These are phyloP conservation scores for Kazachstania kunashirensis DNA, from an alignment of 805 yeast genomes.

Conservation along the genomic window DNA sequence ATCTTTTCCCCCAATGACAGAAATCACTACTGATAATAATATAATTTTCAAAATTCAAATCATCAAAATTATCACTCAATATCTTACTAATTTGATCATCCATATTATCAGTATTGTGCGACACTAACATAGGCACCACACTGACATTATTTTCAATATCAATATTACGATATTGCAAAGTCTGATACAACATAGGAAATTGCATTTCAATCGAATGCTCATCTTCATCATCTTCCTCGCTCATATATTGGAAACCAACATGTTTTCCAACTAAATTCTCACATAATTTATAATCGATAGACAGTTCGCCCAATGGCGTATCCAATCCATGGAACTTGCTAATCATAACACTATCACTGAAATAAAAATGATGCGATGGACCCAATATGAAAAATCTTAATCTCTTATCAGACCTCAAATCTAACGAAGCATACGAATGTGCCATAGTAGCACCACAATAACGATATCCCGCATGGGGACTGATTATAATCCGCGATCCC, in stretches of 20 bases:
- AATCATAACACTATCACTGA: slow-evolving; percentile 47
- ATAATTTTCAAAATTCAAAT: slow-evolving; percentile 46
- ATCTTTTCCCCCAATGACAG: slow-evolving; percentile 85
- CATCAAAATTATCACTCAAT: slow-evolving; percentile 45
- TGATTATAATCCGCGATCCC: too few species aligned
- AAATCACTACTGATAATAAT: slow-evolving; percentile 85
- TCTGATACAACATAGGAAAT: slow-evolving; percentile 48
- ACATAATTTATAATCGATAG: slow-evolving; percentile 48
- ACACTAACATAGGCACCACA: slow-evolving; percentile 74
- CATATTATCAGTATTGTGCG: slow-evolving; percentile 42
- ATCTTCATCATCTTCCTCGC: slow-evolving; percentile 52
- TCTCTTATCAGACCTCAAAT: slow-evolving; percentile 30
- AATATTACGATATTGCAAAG: slow-evolving; percentile 38
- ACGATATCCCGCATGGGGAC: slow-evolving; percentile 80
- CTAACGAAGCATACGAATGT: slow-evolving; percentile 66
- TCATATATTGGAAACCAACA: slow-evolving; percentile 45
- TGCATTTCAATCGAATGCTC: slow-evolving; percentile 97
- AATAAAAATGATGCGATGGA: slow-evolving; percentile 87
- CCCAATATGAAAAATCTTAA: slow-evolving; percentile 74
- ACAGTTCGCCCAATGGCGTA: slow-evolving; percentile 75
- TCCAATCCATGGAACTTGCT: slow-evolving; percentile 47
- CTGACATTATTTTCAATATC: slow-evolving; percentile 34
- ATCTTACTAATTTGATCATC: slow-evolving; percentile 38
- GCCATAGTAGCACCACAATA: slow-evolving; percentile 75
- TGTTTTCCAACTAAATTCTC: slow-evolving; percentile 26